Base-by-base conservation (phyloP, 805 yeast species). In the Lachancea meyersii region DNA sequence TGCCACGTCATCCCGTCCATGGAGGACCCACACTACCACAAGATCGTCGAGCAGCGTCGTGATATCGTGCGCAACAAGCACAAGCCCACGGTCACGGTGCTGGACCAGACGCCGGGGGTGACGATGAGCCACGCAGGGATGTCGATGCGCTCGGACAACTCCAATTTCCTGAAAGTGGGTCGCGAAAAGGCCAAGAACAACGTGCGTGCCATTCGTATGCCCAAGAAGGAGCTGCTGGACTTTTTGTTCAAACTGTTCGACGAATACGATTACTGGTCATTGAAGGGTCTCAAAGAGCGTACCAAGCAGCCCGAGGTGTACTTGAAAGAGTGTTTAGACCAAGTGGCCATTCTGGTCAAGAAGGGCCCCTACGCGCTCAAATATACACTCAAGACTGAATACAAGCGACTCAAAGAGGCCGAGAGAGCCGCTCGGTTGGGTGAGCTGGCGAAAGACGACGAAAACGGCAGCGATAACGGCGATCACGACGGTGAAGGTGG, bases 351-450 rank as follows among this genome's bases (percentile, higher is more conserved):
- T 24, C 73, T 93, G 58, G 89, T 86, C 54, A 88, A 91, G 61
- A 87, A 87, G 60, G 98, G 98, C 13, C 96, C 98, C 1, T 91
- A 91, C 61, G 95, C 97, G 1, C 75, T 88, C 60, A 89, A 86
- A 65, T 93, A 89, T 65, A 82, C 88, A 45, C 70, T 93, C 57
- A 86, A 84, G 66, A 93, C 87, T 14, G 97, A 93, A 65, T 93
- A 84, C 65, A 86, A 82, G 68, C 80, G 78, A 54, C 72, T 86
- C 57, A 73, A 72, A 57, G 94, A 84, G 52, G 85, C 80, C 18
- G 91, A 83, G 62, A 73, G 86, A 61, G 82, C 81, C 17, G 86
- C 75, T 2, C 73, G 75, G 37, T 68, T 79, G 32, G 85, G 83
- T 17, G 80, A 70, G 30, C 62, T 69, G 18, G 73, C 62, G 1